Conservation (phyloP, 257 asterid species). For the Marsdenia floribunda region DNA sequence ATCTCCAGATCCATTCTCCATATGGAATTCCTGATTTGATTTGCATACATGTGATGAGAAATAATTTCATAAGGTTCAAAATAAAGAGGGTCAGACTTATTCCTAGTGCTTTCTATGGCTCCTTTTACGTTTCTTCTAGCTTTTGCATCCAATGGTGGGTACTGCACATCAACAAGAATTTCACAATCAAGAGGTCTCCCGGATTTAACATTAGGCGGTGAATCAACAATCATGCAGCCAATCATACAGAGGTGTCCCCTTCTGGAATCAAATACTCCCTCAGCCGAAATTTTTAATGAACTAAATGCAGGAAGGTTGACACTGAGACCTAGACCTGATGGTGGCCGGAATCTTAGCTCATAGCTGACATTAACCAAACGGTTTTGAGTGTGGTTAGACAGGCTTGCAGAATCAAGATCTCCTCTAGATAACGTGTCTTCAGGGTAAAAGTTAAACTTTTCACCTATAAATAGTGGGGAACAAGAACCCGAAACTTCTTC, state of each 20-base stretch:
- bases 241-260: conserved; percentile 79
- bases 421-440: conserved; percentile 15
- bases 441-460: conserved; percentile 21
- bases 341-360: conserved; percentile 38
- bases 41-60: conserved; percentile 52
- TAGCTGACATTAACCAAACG: conserved; percentile 49
- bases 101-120: conserved; percentile 65
- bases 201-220: conserved; percentile 24
- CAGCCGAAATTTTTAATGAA: conserved; percentile 60
- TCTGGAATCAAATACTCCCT: conserved; percentile 63
- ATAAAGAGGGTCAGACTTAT: conserved; percentile 48
- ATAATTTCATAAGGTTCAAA: conserved; percentile 58
- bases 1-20: conserved; percentile 93
- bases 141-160: conserved; percentile 46
- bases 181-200: conserved; percentile 56
- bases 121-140: conserved; percentile 44
- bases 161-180: conserved; percentile 54
- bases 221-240: conserved; percentile 63
- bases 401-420: conserved; percentile 24
- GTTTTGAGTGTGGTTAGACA: conserved; percentile 30
- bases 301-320: conserved; percentile 28
- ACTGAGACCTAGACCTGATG: conserved; percentile 46
- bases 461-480: conserved; percentile 59
- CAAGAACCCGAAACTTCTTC: conserved; percentile 53
- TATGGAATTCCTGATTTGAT: conserved; percentile 64